Evolutionary conservation across 768 basidiomycete species (phyloP), one percentile per base, ranked within the genome.

Genomic region (Termitomyces eurrhizus): DNA sequence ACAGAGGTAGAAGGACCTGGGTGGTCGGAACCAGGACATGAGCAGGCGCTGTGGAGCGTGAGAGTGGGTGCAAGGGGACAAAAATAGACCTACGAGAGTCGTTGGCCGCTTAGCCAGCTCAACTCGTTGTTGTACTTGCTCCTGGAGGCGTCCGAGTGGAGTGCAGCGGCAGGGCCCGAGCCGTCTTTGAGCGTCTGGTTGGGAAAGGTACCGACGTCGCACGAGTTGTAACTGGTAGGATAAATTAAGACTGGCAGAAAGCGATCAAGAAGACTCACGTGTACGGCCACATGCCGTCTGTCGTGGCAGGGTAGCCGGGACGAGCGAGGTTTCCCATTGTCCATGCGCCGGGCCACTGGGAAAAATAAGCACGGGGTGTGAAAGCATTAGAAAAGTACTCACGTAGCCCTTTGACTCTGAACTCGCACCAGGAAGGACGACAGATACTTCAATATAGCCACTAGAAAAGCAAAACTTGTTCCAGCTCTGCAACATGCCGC

Each of bases 391-490:
- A 21, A 11, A 9, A 21, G 46, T 21, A 75, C 80, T 68, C 66
- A 79, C 80, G 65, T 82, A 83, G 33, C 81, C 81, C 62, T 70
- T 64, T 3, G 85, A 79, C 61, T 78, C 72, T 57, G 80, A 77
- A 62, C 83, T 75, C 6, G 83, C 79, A 0, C 88, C 88, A 0
- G 88, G 88, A 5, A 90, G 73, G 0, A 78, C 77, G 9, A 86
- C 75, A 3, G 76, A 69, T 18, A 88, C 84, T 75, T 93, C 93
- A 61, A 94, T 82, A 72, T 89, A 89, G 5, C 92, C 92, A 32
- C 81, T 83, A 33, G 89, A 85, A 68, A 92, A 93, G 72, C 90
- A 94, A 68, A 94, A 87, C 78, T 94, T 92, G 74, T 94, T 94
- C 92, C 93, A 95, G 44, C 83, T 84, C 74, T 93, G 91, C 4